Conservation (phyloP, 176 grass and related monocot species). For the Eragrostis curvula region DNA sequence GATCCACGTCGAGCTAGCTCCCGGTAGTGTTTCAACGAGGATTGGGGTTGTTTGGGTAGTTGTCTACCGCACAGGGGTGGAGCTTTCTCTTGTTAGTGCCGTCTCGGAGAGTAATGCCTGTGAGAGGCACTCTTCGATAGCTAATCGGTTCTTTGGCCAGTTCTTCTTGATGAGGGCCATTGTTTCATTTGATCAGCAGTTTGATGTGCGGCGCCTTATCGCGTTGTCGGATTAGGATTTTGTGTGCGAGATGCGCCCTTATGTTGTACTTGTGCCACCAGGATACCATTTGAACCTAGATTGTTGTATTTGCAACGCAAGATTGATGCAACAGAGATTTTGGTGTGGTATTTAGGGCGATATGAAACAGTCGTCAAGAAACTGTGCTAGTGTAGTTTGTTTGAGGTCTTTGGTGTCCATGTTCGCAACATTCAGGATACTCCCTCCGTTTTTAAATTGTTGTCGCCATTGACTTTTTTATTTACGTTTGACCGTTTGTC, state of each 20-base stretch:
- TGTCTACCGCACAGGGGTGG: neutral
- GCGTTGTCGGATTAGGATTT: neutral
- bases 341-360: neutral
- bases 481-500: too few relatives aligned
- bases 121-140: neutral
- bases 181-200: neutral
- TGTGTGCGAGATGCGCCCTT: neutral
- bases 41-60: neutral
- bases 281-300: neutral
- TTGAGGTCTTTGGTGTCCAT: neutral
- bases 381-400: neutral
- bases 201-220: neutral
- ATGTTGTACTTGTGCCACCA: neutral
- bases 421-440: neutral
- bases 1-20: neutral
- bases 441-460: too few relatives aligned
- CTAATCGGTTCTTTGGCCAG: neutral
- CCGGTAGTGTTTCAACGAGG: neutral
- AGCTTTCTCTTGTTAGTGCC: neutral
- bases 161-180: neutral
- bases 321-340: neutral
- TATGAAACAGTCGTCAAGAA: neutral
- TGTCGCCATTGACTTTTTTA: too few relatives aligned
- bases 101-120: neutral
- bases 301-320: neutral